Base-by-base conservation (phyloP, 495 filamentous ascomycete species). In the Penicillium nucicola region DNA sequence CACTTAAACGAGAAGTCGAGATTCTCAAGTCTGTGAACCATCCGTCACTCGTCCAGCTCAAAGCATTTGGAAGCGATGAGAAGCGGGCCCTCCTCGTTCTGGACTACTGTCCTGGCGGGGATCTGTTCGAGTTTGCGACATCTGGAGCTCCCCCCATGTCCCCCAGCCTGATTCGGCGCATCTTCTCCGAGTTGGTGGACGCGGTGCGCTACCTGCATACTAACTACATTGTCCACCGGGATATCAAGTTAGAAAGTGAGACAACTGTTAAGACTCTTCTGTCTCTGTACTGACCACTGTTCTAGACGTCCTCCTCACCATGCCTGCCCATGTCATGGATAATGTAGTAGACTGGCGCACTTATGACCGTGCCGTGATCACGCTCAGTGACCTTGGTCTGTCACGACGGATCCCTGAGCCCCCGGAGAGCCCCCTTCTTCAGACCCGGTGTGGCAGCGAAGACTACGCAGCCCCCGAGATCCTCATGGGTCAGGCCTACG, bases 191-290 rank as follows among this genome's bases (percentile, higher is more conserved):
- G 65, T 65, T 97, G 52, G 85, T 96, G 14, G 79, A 79, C 49
- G 95, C 95, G 2, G 83, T 96, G 25, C 79, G 77, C 19, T 95
- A 97, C 76, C 75, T 98, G 25, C 93, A 98, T 69, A 74, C 76
- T 23, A 66, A 88, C 58, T 87, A 80, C 58, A 96, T 98, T 55
- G 92, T 96, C 35, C 93, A 98, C 62, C 84, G 93, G 20, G 93
- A 98, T 69, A 95, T 98, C 62, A 98, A 98, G 69, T 83, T 98
- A 41, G 93, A 98, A 72, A 98, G 92, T 96, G 77, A 71, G 87
- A 74, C 23, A 28, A 7, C 30, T 45, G 4, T 9, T 48, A 40
- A 10, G 39, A n/a, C 15, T 25, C 14, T 12, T 42, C 45, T 30
- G 20, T 45, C 14, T 36, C 5, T 28, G 20, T 68, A 55, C 70